These are phyloP conservation scores for Monilinia fructigena DNA, from an alignment of 2,329 filamentous ascomycete genomes.

Conservation along the genomic window DNA sequence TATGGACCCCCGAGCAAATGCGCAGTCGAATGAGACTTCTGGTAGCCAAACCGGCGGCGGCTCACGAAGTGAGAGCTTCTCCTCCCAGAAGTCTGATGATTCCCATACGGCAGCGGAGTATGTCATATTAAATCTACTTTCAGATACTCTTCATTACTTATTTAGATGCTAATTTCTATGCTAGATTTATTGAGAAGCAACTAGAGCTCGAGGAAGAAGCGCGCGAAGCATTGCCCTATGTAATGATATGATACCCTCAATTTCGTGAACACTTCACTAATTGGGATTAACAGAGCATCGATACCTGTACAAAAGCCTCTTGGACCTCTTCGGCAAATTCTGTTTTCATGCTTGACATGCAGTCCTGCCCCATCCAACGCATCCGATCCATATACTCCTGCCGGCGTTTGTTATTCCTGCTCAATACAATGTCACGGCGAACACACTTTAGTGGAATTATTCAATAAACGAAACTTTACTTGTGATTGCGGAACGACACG, in stretches of 20 bases:
- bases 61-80: conserved; percentile 57
- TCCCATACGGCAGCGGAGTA: conserved; percentile 53
- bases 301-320: conserved; percentile 89
- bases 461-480: conserved; percentile 90
- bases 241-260: conserved; percentile 46
- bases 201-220: conserved; percentile 92
- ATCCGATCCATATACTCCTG: conserved; percentile 64
- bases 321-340: conserved; percentile 78
- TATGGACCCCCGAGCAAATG: background rate
- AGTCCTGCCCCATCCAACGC: conserved; percentile 70
- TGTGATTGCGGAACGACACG: conserved; percentile 94
- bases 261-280: conserved; percentile 14
- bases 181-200: conserved; percentile 82
- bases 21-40: conserved; percentile 18
- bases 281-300: conserved; percentile 68
- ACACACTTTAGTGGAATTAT: conserved; percentile 91
- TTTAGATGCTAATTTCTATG: conserved; percentile 9
- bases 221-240: conserved; percentile 90
- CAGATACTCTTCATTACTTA: background rate
- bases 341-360: conserved; percentile 93
- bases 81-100: conserved; percentile 50
- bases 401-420: conserved; percentile 93
- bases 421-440: conserved; percentile 96
- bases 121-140: conserved; percentile 26
- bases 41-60: conserved; percentile 28